Percentiles rank a stretch among this genome's conserved stretches.
Conservation (phyloP, 2,329 filamentous ascomycete species). For the Verruconis gallopava region DNA sequence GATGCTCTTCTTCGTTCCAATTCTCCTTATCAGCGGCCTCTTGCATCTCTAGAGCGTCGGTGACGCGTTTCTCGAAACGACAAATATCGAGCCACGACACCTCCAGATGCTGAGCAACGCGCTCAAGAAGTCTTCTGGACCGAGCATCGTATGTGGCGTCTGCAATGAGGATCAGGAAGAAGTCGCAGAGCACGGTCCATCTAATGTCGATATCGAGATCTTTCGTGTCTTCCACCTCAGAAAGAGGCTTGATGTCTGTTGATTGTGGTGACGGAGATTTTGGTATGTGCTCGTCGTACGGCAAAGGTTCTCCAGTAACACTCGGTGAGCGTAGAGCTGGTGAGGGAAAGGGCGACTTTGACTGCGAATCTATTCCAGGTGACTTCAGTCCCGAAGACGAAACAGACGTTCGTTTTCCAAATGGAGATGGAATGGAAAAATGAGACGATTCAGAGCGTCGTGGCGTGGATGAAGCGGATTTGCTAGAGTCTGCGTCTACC, state of each 20-base stretch:
- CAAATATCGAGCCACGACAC: constrained; percentile 89
- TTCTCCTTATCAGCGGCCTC: constrained; percentile 88
- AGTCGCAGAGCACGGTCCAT: constrained; percentile 92
- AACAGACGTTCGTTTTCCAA: constrained; percentile 15
- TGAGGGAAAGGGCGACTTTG: neutral
- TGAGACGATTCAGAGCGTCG: constrained; percentile 14
- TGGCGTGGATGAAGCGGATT: constrained; percentile 18
- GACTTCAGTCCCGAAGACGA: constrained; percentile 2
- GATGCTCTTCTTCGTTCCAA: constrained; percentile 94
- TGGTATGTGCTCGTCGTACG: constrained; percentile 38
- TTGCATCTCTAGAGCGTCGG: constrained; percentile 95
- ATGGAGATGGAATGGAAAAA: constrained; percentile 14
- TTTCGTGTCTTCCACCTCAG: constrained; percentile 64
- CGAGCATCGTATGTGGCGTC: constrained; percentile 87
- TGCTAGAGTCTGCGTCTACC: constrained; percentile 4
- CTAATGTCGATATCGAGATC: constrained; percentile 91
- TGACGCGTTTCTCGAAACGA: constrained; percentile 92
- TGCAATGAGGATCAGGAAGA: constrained; percentile 93
- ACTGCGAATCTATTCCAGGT: neutral
- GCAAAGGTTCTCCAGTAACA: constrained; percentile 4
- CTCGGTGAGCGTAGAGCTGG: neutral
- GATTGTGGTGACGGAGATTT: constrained; percentile 25
- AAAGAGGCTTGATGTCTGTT: constrained; percentile 68
- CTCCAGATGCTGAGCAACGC: constrained; percentile 65
- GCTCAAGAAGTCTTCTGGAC: constrained; percentile 71